These are phyloP conservation scores for Suillus variegatus DNA, from an alignment of 768 basidiomycete species.

Conservation along the genomic window DNA sequence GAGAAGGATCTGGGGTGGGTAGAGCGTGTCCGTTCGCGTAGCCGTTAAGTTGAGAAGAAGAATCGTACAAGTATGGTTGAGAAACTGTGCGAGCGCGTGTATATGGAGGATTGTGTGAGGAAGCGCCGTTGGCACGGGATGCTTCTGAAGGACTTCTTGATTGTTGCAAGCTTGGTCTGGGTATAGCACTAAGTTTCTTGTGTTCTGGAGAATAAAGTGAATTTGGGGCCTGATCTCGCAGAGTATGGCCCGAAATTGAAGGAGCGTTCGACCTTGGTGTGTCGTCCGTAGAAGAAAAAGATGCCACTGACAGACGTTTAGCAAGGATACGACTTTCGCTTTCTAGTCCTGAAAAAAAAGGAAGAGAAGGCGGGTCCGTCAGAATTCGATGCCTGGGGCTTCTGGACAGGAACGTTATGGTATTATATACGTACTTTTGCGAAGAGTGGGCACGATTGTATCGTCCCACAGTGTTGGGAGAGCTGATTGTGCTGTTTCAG, in stretches of 20 bases:
- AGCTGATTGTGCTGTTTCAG: slow-evolving; percentile 38
- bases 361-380: not conserved
- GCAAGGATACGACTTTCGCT: slow-evolving; percentile 77
- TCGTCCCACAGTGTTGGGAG: slow-evolving; percentile 71
- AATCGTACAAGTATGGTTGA: slow-evolving; percentile 53
- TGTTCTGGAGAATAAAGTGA: slow-evolving; percentile 33
- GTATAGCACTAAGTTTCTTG: slow-evolving; percentile 44
- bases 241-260: slow-evolving; percentile 19
- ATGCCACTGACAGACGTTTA: slow-evolving; percentile 74
- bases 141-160: slow-evolving; percentile 31
- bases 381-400: not conserved
- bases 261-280: slow-evolving; percentile 23
- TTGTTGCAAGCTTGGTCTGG: slow-evolving; percentile 45
- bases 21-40: slow-evolving; percentile 29
- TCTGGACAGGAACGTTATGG: slow-evolving; percentile 6
- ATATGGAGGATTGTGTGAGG: slow-evolving; percentile 34
- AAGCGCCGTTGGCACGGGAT: slow-evolving; percentile 28
- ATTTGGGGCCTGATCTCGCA: slow-evolving; percentile 20
- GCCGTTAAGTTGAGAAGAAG: slow-evolving; percentile 31
- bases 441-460: slow-evolving; percentile 75
- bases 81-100: slow-evolving; percentile 68
- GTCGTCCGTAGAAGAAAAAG: slow-evolving; percentile 59
- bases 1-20: slow-evolving; percentile 38
- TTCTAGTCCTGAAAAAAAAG: slow-evolving; percentile 61
- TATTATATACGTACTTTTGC: slow-evolving; percentile 62